Conservation (phyloP, 441 rosid species). For the Pelargonium fulgidum region DNA sequence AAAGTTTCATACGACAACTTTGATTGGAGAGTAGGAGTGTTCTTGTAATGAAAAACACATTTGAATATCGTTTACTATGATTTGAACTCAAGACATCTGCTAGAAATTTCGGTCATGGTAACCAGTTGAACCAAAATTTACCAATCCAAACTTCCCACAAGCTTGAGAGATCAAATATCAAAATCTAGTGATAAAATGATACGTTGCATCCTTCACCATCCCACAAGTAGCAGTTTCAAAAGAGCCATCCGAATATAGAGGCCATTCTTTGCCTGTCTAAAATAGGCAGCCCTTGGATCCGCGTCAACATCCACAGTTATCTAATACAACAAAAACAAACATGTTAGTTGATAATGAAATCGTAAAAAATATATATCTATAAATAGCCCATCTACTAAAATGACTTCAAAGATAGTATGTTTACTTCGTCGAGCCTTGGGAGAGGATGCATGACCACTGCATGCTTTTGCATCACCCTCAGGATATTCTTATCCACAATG, state of each 20-base stretch:
- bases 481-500: conserved; percentile 52
- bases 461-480: conserved; percentile 71
- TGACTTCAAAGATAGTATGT: background rate
- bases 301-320: conserved; percentile 73
- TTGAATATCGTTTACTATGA: too few species aligned
- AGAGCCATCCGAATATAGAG: conserved; percentile 91
- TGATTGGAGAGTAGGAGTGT: too few species aligned
- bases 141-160: too few species aligned
- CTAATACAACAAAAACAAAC: conserved; percentile 24
- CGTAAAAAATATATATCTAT: background rate
- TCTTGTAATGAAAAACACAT: too few species aligned
- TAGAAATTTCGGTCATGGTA: too few species aligned
- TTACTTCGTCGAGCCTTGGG: conserved; percentile 91
- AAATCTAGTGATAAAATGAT: background rate
- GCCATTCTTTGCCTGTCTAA: conserved; percentile 96
- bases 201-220: conserved; percentile 38
- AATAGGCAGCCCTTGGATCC: conserved; percentile 94
- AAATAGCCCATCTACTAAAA: background rate
- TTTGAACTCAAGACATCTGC: too few species aligned
- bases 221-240: conserved; percentile 66
- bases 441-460: conserved; percentile 96
- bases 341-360: too few species aligned
- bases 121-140: too few species aligned
- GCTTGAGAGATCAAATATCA: background rate
- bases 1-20: too few species aligned